Evolutionary conservation across 257 asterid genomes (phyloP).

Genomic region (Sherardia arvensis): DNA sequence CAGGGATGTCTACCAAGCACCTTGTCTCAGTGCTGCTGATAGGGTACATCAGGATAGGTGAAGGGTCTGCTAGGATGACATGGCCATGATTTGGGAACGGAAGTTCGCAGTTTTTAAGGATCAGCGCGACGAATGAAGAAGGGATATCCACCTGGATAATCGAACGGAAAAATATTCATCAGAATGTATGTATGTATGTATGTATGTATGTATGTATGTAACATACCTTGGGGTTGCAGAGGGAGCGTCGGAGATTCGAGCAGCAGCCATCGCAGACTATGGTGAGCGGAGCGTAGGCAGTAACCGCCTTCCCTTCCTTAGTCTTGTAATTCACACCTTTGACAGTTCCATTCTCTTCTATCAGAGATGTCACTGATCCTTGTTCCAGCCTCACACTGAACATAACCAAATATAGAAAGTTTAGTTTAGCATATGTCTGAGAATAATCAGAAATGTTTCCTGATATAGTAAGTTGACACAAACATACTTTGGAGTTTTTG

Average conservation of each 20-base stretch:
- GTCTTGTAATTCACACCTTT: conserved; percentile 22
- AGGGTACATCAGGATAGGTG: conserved; percentile 18
- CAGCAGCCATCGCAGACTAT: conserved; percentile 26
- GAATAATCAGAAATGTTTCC: background rate
- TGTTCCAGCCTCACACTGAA: conserved; percentile 22
- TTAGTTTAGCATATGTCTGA: background rate
- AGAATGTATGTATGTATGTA: background rate
- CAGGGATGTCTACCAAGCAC: conserved; percentile 19
- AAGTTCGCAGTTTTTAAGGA: conserved; percentile 17
- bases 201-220: background rate
- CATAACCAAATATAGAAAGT: background rate
- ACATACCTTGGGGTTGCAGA: conserved; percentile 11
- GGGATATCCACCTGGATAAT: conserved; percentile 19
- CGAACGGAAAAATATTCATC: background rate
- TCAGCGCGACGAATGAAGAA: conserved; percentile 19
- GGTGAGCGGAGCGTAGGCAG: conserved; percentile 15
- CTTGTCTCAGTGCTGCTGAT: conserved; percentile 20
- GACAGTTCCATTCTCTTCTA: conserved; percentile 24
- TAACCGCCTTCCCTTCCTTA: conserved; percentile 13
- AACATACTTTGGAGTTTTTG: conserved; percentile 16
- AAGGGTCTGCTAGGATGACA: conserved; percentile 19
- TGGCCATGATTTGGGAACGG: conserved; percentile 24
- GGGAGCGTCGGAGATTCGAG: conserved; percentile 21
- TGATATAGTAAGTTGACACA: background rate
- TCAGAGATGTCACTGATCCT: conserved; percentile 20